phyloP scores from a whole-genome alignment of 768 basidiomycete genomes.

The Lentinula raphanica region DNA sequence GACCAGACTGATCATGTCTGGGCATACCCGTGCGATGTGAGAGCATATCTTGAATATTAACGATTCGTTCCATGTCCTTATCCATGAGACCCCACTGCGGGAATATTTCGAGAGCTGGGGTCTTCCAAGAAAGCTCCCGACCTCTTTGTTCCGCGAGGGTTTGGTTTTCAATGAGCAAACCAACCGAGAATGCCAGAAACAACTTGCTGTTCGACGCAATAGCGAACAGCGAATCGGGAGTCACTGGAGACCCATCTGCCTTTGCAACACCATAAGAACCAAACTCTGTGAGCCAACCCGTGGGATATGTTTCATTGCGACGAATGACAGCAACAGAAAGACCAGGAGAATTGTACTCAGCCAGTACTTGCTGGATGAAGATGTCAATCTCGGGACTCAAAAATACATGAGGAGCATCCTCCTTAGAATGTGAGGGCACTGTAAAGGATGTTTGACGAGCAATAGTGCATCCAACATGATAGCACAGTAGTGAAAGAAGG shows the following conservation, averaged over 20 bases:
- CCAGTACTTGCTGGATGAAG: slow-evolving; percentile 18
- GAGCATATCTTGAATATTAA: slow-evolving; percentile 36
- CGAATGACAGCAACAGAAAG: slow-evolving; percentile 35
- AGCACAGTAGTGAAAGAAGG: not conserved
- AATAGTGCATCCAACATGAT: not conserved
- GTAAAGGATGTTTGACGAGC: not conserved
- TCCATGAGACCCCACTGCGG: slow-evolving; percentile 37
- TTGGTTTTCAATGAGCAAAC: slow-evolving; percentile 33
- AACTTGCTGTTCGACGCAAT: slow-evolving; percentile 43
- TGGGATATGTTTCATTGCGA: slow-evolving; percentile 22
- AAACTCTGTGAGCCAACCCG: slow-evolving; percentile 34
- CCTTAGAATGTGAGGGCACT: not conserved
- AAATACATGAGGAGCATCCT: not conserved
- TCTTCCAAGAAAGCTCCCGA: slow-evolving; percentile 29
- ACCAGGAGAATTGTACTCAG: slow-evolving; percentile 34
- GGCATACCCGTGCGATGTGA: slow-evolving; percentile 42
- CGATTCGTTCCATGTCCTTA: slow-evolving; percentile 26
- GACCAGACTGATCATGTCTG: slow-evolving; percentile 36
- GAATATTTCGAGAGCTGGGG: slow-evolving; percentile 30
- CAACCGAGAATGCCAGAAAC: slow-evolving; percentile 32
- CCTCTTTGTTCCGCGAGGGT: slow-evolving; percentile 27
- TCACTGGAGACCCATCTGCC: slow-evolving; percentile 29
- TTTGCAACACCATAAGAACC: slow-evolving; percentile 32
- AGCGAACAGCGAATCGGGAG: slow-evolving; percentile 38
- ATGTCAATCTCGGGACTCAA: slow-evolving; percentile 12